Evolutionary conservation across 1,284 basidiomycete species (phyloP), one percentile per base, ranked within the genome.

Genomic region (Ceratobasidium sp.): DNA sequence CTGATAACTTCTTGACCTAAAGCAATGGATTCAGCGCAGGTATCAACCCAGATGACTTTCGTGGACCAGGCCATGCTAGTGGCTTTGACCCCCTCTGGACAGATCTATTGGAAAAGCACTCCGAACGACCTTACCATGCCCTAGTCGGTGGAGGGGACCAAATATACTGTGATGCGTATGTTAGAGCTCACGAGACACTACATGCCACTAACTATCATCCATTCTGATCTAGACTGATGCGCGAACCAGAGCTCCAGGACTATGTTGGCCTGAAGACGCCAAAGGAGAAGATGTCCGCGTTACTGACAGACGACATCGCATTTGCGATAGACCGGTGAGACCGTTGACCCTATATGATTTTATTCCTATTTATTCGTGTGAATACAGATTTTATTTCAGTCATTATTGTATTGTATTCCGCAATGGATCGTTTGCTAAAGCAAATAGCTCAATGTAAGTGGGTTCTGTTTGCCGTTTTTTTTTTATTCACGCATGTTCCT

Each of bases 51-150:
- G 91, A 93, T 76, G 90, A 92, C 73, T 93, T 93, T 82, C 85
- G 87, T 74, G 87, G 92, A 55, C 87, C 91, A 28, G 88, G 91
- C 0, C 94, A 89, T 80, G 87, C 86, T 75, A 89, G 83, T 66
- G 91, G 94, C 0, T 95, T 93, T 78, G 94, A 96, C 80, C 94
- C 93, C 54, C 89, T 98, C 9, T 99, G 97, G 97, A 87, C 91
- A 76, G 96, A 99, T 81, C 82, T 98, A 49, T 86, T 99, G 35
- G 83, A 86, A 50, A 90, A 92, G 77, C 97, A 99, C 78, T 85
- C 87, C 1, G 85, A 89, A 77, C 83, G 85, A 74, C 95, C 96
- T 0, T 97, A 94, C 80, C 97, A 98, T 79, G 89, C 87, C 7
- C 82, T 95, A 49, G 87, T 95, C 4, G 94, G 94, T 23, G 94